Conservation (phyloP, 768 basidiomycete species). For the Suillus cothurnatus region DNA sequence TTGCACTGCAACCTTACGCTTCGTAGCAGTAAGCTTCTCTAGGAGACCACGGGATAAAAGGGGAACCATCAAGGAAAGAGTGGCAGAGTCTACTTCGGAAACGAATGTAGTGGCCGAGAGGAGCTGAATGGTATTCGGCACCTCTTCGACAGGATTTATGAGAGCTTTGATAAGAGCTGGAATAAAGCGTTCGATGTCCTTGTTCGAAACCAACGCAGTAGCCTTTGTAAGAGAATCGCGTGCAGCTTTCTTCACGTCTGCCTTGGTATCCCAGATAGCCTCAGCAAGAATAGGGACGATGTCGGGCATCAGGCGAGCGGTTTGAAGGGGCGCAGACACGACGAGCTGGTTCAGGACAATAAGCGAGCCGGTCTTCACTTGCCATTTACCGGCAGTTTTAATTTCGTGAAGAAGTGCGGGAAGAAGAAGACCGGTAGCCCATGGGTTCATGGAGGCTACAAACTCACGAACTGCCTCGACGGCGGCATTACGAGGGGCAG, state of each 20-base stretch:
- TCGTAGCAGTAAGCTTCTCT: slow-evolving; percentile 94
- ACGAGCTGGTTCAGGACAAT: slow-evolving; percentile 86
- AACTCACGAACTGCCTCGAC: slow-evolving; percentile 80
- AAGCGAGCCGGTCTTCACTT: slow-evolving; percentile 89
- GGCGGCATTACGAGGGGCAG: slow-evolving; percentile 82
- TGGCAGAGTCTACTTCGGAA: slow-evolving; percentile 97
- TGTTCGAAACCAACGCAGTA: slow-evolving; percentile 94
- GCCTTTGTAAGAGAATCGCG: slow-evolving; percentile 94
- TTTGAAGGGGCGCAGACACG: slow-evolving; percentile 77
- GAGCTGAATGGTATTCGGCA: slow-evolving; percentile 90
- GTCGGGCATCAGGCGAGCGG: slow-evolving; percentile 88
- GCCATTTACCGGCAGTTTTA: slow-evolving; percentile 97
- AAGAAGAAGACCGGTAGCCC: slow-evolving; percentile 82
- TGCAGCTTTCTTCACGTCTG: slow-evolving; percentile 98
- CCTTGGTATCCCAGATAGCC: slow-evolving; percentile 98
- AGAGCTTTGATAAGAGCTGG: slow-evolving; percentile 96
- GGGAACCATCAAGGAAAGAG: slow-evolving; percentile 97
- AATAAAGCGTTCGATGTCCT: slow-evolving; percentile 97
- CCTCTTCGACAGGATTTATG: slow-evolving; percentile 99
- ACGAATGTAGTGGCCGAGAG: slow-evolving; percentile 99
- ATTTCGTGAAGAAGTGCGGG: slow-evolving; percentile 90
- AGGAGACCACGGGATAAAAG: slow-evolving; percentile 89
- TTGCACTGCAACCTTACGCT: slow-evolving; percentile 97
- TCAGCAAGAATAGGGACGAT: slow-evolving; percentile 94
- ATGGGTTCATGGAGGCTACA: slow-evolving; percentile 81